Percentiles rank a stretch among this genome's conserved stretches.
Evolutionary conservation across 2,329 filamentous ascomycete species (phyloP).

Genomic region (Lachnellula suecica): DNA sequence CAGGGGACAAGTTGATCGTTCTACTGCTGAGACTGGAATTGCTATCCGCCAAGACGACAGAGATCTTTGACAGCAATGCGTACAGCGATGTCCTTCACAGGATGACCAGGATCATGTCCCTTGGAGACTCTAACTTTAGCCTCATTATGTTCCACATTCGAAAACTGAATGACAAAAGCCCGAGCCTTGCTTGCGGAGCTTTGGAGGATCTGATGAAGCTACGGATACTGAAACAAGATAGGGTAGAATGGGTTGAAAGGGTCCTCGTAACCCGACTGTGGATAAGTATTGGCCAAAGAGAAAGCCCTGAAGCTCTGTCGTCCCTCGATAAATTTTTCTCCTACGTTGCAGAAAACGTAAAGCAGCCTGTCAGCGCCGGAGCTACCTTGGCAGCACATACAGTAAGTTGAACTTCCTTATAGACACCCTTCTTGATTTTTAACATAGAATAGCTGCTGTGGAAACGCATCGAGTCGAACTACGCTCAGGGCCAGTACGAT

Average conservation of each 20-base stretch:
- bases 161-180: slow-evolving; percentile 57
- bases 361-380: slow-evolving; percentile 51
- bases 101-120: slow-evolving; percentile 59
- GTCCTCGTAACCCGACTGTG: slow-evolving; percentile 66
- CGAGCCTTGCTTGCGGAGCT: slow-evolving; percentile 45
- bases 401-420: slow-evolving; percentile 40
- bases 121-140: slow-evolving; percentile 64
- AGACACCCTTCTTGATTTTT: slow-evolving; percentile 12
- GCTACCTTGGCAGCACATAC: slow-evolving; percentile 68
- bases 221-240: slow-evolving; percentile 51
- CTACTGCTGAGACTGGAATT: slow-evolving; percentile 68
- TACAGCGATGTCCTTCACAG: slow-evolving; percentile 55
- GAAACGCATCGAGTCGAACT: slow-evolving; percentile 69
- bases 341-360: slow-evolving; percentile 44
- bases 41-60: slow-evolving; percentile 48
- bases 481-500: slow-evolving; percentile 50
- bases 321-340: slow-evolving; percentile 44
- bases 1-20: slow-evolving; percentile 65
- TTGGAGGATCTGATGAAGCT: slow-evolving; percentile 64
- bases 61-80: slow-evolving; percentile 46
- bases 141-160: slow-evolving; percentile 67
- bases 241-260: slow-evolving; percentile 65
- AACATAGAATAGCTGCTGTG: slow-evolving; percentile 64
- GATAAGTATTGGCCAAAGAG: slow-evolving; percentile 55
- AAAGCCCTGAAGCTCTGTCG: slow-evolving; percentile 34